These are phyloP conservation scores for Limonium bicolor DNA, from an alignment of 148 eudicot species.

Conservation along the genomic window DNA sequence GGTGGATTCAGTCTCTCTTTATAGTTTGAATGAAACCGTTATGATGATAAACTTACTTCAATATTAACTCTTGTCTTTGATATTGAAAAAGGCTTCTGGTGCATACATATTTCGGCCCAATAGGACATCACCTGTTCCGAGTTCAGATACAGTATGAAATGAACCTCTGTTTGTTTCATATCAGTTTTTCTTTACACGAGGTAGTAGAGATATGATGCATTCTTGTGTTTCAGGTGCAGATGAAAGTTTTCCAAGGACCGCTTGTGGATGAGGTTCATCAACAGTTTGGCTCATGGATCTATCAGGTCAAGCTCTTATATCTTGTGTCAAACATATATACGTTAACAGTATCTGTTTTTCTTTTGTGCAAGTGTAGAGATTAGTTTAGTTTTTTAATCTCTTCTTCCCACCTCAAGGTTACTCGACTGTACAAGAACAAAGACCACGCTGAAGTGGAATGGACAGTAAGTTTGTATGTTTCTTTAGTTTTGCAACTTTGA, in stretches of 20 bases:
- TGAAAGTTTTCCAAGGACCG: conserved; percentile 55
- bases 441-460: conserved; percentile 86
- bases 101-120: conserved; percentile 70
- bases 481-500: too few relatives aligned
- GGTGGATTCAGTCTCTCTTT: too few relatives aligned
- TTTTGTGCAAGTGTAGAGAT: too few relatives aligned
- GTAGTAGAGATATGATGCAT: too few relatives aligned
- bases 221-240: conserved; percentile 21
- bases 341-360: too few relatives aligned
- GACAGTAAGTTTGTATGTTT: conserved; percentile 35
- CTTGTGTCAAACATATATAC: too few relatives aligned
- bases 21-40: too few relatives aligned
- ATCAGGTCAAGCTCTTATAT: too few relatives aligned
- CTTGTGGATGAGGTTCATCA: conserved; percentile 81
- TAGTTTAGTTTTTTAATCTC: too few relatives aligned
- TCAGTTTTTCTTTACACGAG: too few relatives aligned
- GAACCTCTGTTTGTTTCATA: too few relatives aligned
- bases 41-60: not conserved
- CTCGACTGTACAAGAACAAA: conserved; percentile 60
- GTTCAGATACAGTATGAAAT: conserved; percentile 48
- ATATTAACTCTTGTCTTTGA: conserved; percentile 1
- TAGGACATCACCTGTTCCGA: conserved; percentile 23
- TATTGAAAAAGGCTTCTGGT: conserved; percentile 80
- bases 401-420: conserved; percentile 41
- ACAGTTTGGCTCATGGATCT: conserved; percentile 58